A percentile compares a stretch with the other conserved stretches of the same genome.
Conservation (phyloP, 2,329 filamentous ascomycete genomes). For the Diaporthe longicolla region DNA sequence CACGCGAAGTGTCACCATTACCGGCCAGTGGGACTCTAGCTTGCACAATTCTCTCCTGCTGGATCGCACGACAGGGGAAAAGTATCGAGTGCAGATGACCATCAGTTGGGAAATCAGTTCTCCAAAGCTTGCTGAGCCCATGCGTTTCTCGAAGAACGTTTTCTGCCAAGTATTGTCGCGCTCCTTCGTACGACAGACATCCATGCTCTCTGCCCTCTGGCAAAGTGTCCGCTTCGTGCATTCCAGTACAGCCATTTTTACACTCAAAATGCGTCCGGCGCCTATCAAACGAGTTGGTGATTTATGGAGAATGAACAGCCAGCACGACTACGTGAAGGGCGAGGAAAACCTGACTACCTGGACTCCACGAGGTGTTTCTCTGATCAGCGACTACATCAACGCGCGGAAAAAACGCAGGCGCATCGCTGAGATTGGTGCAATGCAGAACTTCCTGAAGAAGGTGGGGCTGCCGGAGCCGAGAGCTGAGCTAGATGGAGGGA, state of each 20-base stretch:
- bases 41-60: slow-evolving; percentile 91
- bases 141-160: slow-evolving; percentile 87
- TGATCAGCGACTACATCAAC: slow-evolving; percentile 89
- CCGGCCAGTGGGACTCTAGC: slow-evolving; percentile 98
- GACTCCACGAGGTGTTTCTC: slow-evolving; percentile 89
- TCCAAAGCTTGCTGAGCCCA: slow-evolving; percentile 86
- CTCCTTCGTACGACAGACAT: slow-evolving; percentile 86
- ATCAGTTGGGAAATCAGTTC: slow-evolving; percentile 90
- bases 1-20: slow-evolving; percentile 85
- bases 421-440: slow-evolving; percentile 83
- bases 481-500: slow-evolving; percentile 50
- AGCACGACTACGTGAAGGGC: slow-evolving; percentile 95
- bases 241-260: slow-evolving; percentile 89
- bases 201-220: slow-evolving; percentile 89
- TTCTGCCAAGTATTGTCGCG: slow-evolving; percentile 87
- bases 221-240: slow-evolving; percentile 88
- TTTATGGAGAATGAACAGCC: slow-evolving; percentile 95
- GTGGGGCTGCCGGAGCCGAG: slow-evolving; percentile 64
- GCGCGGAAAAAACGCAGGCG: slow-evolving; percentile 81
- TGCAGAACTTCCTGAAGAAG: slow-evolving; percentile 75
- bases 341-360: slow-evolving; percentile 89
- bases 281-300: slow-evolving; percentile 94
- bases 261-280: slow-evolving; percentile 85
- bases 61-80: slow-evolving; percentile 94
- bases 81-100: slow-evolving; percentile 90